Evolutionary conservation across 164 flowering plant species (phyloP), one percentile per base, ranked within the genome.

Genomic region (Tetracentron sinense): DNA sequence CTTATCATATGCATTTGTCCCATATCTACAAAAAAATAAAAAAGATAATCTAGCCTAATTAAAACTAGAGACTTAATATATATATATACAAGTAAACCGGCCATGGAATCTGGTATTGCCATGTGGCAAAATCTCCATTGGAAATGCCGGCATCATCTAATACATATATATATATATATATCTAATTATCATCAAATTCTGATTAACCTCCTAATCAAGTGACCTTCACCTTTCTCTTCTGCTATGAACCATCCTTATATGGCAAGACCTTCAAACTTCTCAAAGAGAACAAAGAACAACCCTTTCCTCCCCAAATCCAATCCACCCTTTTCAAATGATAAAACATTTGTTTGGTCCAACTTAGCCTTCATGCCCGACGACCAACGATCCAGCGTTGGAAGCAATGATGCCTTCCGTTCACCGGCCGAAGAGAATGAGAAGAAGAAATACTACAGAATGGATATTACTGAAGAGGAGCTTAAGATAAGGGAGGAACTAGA

Each of bases 341-440:
- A 10, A 28, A 14, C 29, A 21, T 19, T 58, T 28, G 15, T 38
- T 11, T 58, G 61, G 49, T 58, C 61, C 48, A 58, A 58, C 49
- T 38, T 58, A 17, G 61, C 48, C 15, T 38, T 58, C 61, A 38
- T 22, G 11, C 23, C 29, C 14, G 61, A 58, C 42, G 61, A 58
- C 3, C 19, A 14, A 14, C 17, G 22, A 6, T 58, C 61, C 15
- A 58, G 48, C 22, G 29, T 38, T 2, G 61, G 61, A 58, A 38
- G 29, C 61, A 56, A 33, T 15, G 25, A 3, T 15, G 44, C 3
- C 2, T 6, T n/a, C 8, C 22, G 33, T 20, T 21, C 25, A 12
- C 52, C 23, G 7, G 19, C 22, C 6, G 11, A 49, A 21, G 52
- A 49, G 52, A 49, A 5, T 6, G 30, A 19, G 21, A 55, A 8